Evolutionary conservation across 192 early-diverging fungal genomes (phyloP).

Genomic region (Geranomyces variabilis): DNA sequence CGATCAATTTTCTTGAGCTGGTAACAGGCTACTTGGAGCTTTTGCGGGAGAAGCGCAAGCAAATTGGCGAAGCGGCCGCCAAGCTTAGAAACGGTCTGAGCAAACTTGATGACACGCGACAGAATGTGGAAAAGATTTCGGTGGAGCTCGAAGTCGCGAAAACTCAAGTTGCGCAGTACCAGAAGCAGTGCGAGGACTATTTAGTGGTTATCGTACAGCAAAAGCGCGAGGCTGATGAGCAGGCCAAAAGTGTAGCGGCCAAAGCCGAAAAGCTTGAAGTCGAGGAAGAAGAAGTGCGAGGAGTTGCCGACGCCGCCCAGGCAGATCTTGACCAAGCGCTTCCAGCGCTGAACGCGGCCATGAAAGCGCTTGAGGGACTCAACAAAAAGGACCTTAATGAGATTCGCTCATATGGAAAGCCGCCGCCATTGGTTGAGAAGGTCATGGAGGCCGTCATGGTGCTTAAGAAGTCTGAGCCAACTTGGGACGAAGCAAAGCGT

Average conservation of each 20-base stretch:
- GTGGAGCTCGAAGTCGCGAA: constrained; percentile 64
- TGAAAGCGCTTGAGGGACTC: constrained; percentile 59
- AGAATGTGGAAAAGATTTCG: constrained; percentile 62
- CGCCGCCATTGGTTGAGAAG: constrained; percentile 65
- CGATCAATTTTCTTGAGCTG: constrained; percentile 65
- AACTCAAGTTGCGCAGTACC: constrained; percentile 63
- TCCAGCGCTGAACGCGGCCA: constrained; percentile 61
- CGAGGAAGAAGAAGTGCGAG: constrained; percentile 63
- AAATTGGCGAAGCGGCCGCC: constrained; percentile 55
- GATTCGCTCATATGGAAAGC: constrained; percentile 62
- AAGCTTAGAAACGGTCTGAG: constrained; percentile 63
- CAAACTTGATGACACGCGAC: constrained; percentile 63
- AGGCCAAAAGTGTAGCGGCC: constrained; percentile 60
- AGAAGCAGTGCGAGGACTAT: constrained; percentile 70
- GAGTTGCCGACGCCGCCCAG: constrained; percentile 61
- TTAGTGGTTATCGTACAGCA: constrained; percentile 69
- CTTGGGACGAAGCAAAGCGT: constrained; percentile 64
- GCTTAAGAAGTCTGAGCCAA: constrained; percentile 62
- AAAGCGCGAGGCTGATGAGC: constrained; percentile 67
- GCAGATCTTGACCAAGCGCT: constrained; percentile 62
- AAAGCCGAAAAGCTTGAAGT: constrained; percentile 64
- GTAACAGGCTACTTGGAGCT: constrained; percentile 59
- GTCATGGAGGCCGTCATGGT: constrained; percentile 69
- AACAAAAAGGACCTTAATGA: constrained; percentile 69
- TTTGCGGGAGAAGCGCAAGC: constrained; percentile 56